phyloP scores from a whole-genome alignment of 2,329 filamentous ascomycete species.

The Calonectria pteridis region DNA sequence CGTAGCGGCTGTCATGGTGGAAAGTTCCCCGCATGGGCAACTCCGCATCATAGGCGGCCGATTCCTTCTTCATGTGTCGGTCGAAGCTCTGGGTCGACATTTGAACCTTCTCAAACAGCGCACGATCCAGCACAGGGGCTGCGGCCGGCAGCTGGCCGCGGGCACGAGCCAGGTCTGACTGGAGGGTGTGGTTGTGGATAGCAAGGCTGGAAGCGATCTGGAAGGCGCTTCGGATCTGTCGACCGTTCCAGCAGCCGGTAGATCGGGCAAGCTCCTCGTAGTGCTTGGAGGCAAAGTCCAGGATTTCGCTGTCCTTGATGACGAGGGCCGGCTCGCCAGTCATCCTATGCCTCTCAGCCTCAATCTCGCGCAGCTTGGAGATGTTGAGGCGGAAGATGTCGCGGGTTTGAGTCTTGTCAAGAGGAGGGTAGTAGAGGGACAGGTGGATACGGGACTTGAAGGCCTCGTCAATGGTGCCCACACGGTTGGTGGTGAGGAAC shows the following conservation, averaged over 20 bases:
- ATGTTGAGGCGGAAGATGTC: conserved; percentile 58
- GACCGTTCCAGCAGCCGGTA: conserved; percentile 52
- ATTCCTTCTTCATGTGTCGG: conserved; percentile 55
- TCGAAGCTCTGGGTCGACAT: conserved; percentile 59
- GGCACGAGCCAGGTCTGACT: conserved; percentile 45
- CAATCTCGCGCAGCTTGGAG: conserved; percentile 52
- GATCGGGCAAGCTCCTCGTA: conserved; percentile 45
- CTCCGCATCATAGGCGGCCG: conserved; percentile 48
- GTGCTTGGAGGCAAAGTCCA: conserved; percentile 52
- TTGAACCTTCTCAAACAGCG: conserved; percentile 57
- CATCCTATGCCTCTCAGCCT: conserved; percentile 50
- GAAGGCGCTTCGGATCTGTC: conserved; percentile 55
- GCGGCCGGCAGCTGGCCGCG: conserved; percentile 50
- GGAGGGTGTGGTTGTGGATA: conserved; percentile 50
- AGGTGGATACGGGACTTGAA: conserved; percentile 63
- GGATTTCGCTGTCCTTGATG: conserved; percentile 51
- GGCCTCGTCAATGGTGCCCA: conserved; percentile 62
- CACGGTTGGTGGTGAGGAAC: conserved; percentile 65
- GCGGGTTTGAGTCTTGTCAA: conserved; percentile 53
- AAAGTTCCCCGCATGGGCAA: conserved; percentile 52
- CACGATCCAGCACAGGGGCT: conserved; percentile 52
- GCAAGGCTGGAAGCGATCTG: conserved; percentile 54
- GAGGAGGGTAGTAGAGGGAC: conserved; percentile 57
- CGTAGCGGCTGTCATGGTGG: conserved; percentile 22
- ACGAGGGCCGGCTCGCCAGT: conserved; percentile 51